A percentile compares a stretch with the other conserved stretches of the same genome.
Evolutionary conservation across 768 basidiomycete genomes (phyloP).

Genomic region (Mycena alexandri): DNA sequence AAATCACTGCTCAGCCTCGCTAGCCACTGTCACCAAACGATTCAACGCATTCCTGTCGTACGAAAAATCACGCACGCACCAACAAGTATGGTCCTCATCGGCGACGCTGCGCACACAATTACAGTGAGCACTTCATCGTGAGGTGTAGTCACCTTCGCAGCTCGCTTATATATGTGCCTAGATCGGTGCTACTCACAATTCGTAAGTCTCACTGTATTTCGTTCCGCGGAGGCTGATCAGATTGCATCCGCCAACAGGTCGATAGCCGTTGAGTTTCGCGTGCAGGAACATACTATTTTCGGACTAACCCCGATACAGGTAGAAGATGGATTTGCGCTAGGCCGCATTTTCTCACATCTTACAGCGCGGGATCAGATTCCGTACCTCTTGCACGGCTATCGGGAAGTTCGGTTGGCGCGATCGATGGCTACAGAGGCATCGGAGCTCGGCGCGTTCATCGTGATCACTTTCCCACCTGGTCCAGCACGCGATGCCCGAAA

Average conservation of each 20-base stretch:
- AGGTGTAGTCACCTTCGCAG: no score
- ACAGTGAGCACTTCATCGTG: neutral
- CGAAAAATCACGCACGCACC: neutral
- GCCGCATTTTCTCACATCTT: neutral
- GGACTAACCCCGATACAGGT: neutral
- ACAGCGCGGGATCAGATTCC: neutral
- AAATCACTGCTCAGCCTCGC: neutral
- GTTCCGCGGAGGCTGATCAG: neutral
- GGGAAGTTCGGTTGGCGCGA: neutral
- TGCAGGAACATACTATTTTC: neutral
- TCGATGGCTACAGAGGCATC: conserved; percentile 5
- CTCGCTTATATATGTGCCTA: neutral
- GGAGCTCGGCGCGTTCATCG: conserved; percentile 5
- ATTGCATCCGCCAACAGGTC: neutral
- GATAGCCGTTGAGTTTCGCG: conserved; percentile 1
- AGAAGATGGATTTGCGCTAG: conserved; percentile 15
- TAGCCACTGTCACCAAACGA: neutral
- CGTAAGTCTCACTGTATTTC: neutral
- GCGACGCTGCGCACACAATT: conserved; percentile 18
- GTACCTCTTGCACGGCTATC: neutral
- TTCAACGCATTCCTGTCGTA: neutral
- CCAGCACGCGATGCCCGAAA: neutral
- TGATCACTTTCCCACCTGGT: conserved; percentile 4
- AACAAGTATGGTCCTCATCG: neutral
- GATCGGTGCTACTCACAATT: conserved; percentile 12